Percentiles rank a stretch among this genome's conserved stretches.
These are phyloP conservation scores for Ophiocordyceps polyrhachis-furcata DNA, from an alignment of 2,329 filamentous ascomycete genomes.

Conservation along the genomic window DNA sequence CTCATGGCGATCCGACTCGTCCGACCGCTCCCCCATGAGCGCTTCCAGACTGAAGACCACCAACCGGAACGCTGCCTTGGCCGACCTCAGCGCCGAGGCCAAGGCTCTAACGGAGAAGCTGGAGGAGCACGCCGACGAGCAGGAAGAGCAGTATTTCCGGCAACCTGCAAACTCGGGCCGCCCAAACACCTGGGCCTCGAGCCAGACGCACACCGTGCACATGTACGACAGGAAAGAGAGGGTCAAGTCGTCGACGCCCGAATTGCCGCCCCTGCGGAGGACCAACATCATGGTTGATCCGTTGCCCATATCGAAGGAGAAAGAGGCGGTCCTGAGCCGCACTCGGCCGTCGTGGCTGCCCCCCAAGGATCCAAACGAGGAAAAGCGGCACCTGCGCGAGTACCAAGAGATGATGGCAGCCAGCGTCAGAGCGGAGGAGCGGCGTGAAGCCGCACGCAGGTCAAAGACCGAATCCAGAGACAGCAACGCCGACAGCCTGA, in stretches of 20 bases:
- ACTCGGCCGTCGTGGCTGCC: slow-evolving; percentile 73
- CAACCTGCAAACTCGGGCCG: slow-evolving; percentile 14
- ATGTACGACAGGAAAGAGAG: slow-evolving; percentile 28
- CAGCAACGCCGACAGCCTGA: slow-evolving; percentile 31
- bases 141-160: slow-evolving; percentile 19
- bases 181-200: slow-evolving; percentile 22
- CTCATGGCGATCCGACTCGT: slow-evolving; percentile 29
- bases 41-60: slow-evolving; percentile 39
- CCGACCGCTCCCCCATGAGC: slow-evolving; percentile 17
- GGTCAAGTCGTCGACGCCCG: slow-evolving; percentile 47
- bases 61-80: slow-evolving; percentile 56
- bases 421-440: slow-evolving; percentile 39
- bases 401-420: slow-evolving; percentile 68
- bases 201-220: slow-evolving; percentile 13
- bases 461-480: slow-evolving; percentile 35
- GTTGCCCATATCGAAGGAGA: slow-evolving; percentile 68
- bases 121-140: slow-evolving; percentile 57
- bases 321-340: slow-evolving; percentile 63
- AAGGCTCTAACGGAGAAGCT: slow-evolving; percentile 59
- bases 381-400: slow-evolving; percentile 70
- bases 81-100: slow-evolving; percentile 52
- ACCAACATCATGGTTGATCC: slow-evolving; percentile 73
- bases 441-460: slow-evolving; percentile 32
- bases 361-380: slow-evolving; percentile 76
- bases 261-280: slow-evolving; percentile 50